phyloP scores from a whole-genome alignment of 2,329 filamentous ascomycete genomes.

The Phaeosphaeria sp. region DNA sequence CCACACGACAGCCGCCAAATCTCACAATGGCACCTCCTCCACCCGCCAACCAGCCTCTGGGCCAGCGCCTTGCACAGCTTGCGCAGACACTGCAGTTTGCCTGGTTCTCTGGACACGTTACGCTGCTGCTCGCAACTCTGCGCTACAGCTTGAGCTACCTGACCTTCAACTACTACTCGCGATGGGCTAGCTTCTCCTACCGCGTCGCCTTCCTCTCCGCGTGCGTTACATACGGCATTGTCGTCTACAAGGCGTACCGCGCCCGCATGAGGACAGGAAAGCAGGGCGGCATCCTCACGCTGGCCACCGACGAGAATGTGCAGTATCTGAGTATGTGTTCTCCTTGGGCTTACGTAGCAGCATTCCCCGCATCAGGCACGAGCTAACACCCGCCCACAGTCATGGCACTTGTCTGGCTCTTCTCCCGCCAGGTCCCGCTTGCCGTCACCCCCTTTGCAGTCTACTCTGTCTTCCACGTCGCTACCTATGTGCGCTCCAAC shows the following conservation, averaged over 20 bases:
- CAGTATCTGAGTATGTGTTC: slow-evolving; percentile 84
- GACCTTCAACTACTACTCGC: slow-evolving; percentile 83
- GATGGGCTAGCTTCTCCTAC: slow-evolving; percentile 83
- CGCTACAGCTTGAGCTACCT: slow-evolving; percentile 88
- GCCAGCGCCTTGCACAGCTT: slow-evolving; percentile 76
- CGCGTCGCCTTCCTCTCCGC: slow-evolving; percentile 89
- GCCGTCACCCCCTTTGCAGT: slow-evolving; percentile 93
- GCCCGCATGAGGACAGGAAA: slow-evolving; percentile 79
- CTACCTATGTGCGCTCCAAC: slow-evolving; percentile 93
- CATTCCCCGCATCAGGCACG: slow-evolving; percentile 16
- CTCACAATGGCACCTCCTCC: slow-evolving; percentile 75
- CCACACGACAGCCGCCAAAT: slow-evolving; percentile 36
- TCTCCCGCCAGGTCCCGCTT: slow-evolving; percentile 85
- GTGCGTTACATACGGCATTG: slow-evolving; percentile 92
- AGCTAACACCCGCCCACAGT: slow-evolving; percentile 57
- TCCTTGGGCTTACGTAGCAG: neutral
- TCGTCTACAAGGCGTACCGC: slow-evolving; percentile 96
- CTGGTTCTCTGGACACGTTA: slow-evolving; percentile 75
- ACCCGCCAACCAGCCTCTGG: slow-evolving; percentile 70
- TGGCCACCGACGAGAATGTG: slow-evolving; percentile 91
- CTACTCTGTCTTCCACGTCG: slow-evolving; percentile 98
- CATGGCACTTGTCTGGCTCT: slow-evolving; percentile 95
- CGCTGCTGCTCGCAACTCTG: slow-evolving; percentile 79
- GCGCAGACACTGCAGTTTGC: slow-evolving; percentile 92
- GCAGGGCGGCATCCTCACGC: slow-evolving; percentile 67